Evolutionary conservation across 345 rosid genomes (phyloP).

Genomic region (Gossypium arboreum): DNA sequence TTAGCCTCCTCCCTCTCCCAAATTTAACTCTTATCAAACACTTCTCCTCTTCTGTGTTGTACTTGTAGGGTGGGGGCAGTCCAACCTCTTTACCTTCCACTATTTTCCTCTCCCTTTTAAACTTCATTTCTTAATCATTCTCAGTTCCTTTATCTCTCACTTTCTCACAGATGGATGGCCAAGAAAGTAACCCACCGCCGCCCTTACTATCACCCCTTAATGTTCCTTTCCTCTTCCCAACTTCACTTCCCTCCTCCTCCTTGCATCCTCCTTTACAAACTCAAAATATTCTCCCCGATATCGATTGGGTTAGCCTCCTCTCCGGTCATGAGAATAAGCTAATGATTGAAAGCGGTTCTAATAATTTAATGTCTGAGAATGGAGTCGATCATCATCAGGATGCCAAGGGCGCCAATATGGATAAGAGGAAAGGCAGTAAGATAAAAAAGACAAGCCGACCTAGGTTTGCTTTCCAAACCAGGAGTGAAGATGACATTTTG

Average conservation of each 20-base stretch:
- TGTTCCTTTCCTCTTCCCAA: conserved; percentile 24
- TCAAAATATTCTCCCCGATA: conserved; percentile 22
- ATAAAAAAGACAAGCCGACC: conserved; percentile 38
- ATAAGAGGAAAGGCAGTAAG: conserved; percentile 32
- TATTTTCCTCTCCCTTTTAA: conserved; percentile 12
- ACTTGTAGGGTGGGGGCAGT: conserved; percentile 27
- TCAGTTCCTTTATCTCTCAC: conserved; percentile 23
- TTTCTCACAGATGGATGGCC: conserved; percentile 36
- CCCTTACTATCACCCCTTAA: conserved; percentile 23
- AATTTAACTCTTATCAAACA: neutral
- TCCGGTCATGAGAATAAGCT: conserved; percentile 25
- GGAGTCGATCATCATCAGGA: conserved; percentile 17
- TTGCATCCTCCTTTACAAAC: conserved; percentile 24
- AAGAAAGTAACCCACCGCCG: conserved; percentile 10
- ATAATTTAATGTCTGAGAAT: conserved; percentile 19
- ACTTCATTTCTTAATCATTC: conserved; percentile 16
- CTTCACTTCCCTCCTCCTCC: conserved; percentile 28
- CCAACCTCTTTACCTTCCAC: conserved; percentile 51
- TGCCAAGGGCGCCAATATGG: conserved; percentile 20
- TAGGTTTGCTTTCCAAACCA: conserved; percentile 63
- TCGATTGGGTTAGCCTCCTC: conserved; percentile 54
- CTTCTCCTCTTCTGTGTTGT: too few relatives aligned
- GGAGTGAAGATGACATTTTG: conserved; percentile 60
- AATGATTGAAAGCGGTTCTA: conserved; percentile 15
- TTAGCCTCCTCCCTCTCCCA: conserved; percentile 10